phyloP scores from a whole-genome alignment of 139 green algal species.

The Chlorella sp. region DNA sequence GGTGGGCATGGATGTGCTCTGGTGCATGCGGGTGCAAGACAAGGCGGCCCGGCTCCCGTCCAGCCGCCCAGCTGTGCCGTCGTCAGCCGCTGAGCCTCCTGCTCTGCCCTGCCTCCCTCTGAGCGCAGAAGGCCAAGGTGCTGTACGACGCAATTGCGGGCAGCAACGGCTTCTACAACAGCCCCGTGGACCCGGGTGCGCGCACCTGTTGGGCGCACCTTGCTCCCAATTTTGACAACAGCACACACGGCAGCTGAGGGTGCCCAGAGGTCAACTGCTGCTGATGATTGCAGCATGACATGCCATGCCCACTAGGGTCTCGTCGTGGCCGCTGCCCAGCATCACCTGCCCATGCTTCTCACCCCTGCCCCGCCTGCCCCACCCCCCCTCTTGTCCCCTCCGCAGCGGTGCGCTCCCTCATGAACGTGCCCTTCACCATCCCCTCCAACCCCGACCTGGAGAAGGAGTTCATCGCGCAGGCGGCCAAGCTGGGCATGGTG shows the following conservation, averaged over 20 bases:
- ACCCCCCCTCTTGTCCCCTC: background rate
- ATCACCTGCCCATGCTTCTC: background rate
- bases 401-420: conserved; percentile 77
- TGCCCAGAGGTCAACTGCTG: no score
- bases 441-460: conserved; percentile 86
- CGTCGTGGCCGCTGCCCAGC: background rate
- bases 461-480: conserved; percentile 79
- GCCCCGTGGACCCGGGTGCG: conserved; percentile 78
- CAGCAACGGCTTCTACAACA: conserved; percentile 91
- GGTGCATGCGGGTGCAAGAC: no score
- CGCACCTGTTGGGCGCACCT: no score
- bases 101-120: background rate
- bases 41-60: no score
- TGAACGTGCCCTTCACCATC: conserved; percentile 99
- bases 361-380: background rate
- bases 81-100: background rate
- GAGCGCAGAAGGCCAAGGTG: conserved; percentile 73
- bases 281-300: no score
- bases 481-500: conserved; percentile 58
- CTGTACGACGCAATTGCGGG: conserved; percentile 93
- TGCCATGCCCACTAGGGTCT: background rate
- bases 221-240: no score
- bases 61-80: background rate
- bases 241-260: no score
- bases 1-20: no score